Conservation (phyloP, 257 asterid species). For the Petunia axillaris region DNA sequence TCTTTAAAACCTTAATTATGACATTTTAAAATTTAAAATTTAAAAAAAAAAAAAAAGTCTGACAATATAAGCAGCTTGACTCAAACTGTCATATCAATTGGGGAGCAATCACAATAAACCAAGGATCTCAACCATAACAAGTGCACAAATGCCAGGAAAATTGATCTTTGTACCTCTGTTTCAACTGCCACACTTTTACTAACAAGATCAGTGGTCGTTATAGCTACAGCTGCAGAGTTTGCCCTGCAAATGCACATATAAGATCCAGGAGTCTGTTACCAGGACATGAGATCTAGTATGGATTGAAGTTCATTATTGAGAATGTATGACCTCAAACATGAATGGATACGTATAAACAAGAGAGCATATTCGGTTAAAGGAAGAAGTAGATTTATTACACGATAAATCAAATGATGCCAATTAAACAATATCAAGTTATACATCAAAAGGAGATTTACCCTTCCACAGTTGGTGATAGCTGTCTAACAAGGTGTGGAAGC, state of each 20-base stretch:
- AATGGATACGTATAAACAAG: neutral
- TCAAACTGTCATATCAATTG: neutral
- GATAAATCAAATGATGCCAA: neutral
- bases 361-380: neutral
- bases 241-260: slow-evolving; percentile 54
- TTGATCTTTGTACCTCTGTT: slow-evolving; percentile 54
- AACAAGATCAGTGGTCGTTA: slow-evolving; percentile 97
- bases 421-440: neutral
- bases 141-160: neutral
- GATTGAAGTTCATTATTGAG: neutral
- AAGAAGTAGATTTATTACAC: neutral
- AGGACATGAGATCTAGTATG: neutral
- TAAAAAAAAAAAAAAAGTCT: no score
- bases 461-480: slow-evolving; percentile 59
- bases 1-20: slow-evolving; percentile 3
- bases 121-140: neutral
- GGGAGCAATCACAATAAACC: neutral
- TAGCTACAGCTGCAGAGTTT: slow-evolving; percentile 92
- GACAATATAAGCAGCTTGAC: neutral
- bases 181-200: slow-evolving; percentile 92
- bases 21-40: neutral
- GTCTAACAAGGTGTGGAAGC: slow-evolving; percentile 77
- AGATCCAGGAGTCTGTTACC: neutral
- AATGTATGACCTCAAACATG: neutral
- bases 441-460: slow-evolving; percentile 51